Conservation (phyloP, 352 stramenopile species). For the Peronospora belbahrii region DNA sequence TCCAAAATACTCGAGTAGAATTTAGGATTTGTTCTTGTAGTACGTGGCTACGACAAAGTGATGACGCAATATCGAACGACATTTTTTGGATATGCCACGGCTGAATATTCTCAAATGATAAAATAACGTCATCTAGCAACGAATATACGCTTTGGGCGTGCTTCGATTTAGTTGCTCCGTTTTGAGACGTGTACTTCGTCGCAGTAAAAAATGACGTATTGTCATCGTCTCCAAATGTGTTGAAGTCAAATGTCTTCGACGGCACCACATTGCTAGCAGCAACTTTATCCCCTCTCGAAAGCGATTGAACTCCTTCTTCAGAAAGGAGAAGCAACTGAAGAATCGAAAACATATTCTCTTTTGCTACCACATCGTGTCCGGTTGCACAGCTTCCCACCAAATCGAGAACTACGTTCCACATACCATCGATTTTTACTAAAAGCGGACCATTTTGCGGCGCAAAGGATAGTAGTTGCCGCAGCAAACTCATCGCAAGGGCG, state of each 20-base stretch:
- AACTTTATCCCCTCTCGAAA: constrained; percentile 16
- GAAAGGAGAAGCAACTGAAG: constrained; percentile 41
- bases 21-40: constrained; percentile 61
- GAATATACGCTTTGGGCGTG: constrained; percentile 47
- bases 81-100: constrained; percentile 71
- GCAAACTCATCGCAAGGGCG: constrained; percentile 27
- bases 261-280: background rate
- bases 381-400: constrained; percentile 39
- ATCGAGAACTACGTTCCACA: constrained; percentile 41
- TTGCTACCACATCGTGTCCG: constrained; percentile 30
- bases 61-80: constrained; percentile 66
- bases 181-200: constrained; percentile 40
- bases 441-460: constrained; percentile 46
- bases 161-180: constrained; percentile 22
- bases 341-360: constrained; percentile 50
- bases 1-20: constrained; percentile 69
- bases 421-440: constrained; percentile 35
- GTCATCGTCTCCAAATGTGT: constrained; percentile 34
- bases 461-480: constrained; percentile 31
- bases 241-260: constrained; percentile 33
- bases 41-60: constrained; percentile 42
- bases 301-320: constrained; percentile 39
- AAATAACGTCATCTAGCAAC: constrained; percentile 54
- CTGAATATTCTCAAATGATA: constrained; percentile 67
- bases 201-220: constrained; percentile 47